A percentile compares a stretch with the other conserved stretches of the same genome.
Evolutionary conservation across 2,329 filamentous ascomycete species (phyloP).

Genomic region (Venturia nashicola): DNA sequence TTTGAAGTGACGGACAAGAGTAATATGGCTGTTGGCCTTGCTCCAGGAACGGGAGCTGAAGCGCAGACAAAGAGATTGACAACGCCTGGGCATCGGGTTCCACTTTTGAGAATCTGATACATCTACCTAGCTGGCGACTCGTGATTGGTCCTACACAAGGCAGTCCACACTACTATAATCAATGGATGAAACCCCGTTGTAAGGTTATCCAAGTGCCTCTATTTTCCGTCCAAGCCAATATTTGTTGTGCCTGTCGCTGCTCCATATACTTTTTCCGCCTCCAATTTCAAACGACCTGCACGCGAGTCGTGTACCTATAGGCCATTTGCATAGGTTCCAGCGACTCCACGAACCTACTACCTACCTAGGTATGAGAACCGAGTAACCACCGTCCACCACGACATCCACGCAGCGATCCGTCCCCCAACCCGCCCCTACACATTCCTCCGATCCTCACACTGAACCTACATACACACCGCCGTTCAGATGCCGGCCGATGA

Average conservation of each 20-base stretch:
- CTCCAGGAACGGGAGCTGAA: background rate
- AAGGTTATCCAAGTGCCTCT: background rate
- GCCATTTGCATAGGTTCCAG: background rate
- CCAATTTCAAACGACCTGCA: background rate
- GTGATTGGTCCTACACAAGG: background rate
- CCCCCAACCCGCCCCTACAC: background rate
- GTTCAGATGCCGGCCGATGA: constrained; percentile 4
- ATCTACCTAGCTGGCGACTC: background rate
- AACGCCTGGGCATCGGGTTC: background rate
- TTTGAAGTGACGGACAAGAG: background rate
- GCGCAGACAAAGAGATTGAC: background rate
- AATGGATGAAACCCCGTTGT: background rate
- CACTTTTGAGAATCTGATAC: background rate
- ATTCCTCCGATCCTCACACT: background rate
- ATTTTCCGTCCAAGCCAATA: background rate
- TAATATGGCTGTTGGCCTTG: background rate
- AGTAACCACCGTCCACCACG: background rate
- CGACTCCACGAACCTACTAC: background rate
- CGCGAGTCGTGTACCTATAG: background rate
- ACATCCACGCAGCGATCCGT: background rate
- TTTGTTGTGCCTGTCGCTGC: background rate
- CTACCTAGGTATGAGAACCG: background rate
- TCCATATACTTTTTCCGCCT: background rate
- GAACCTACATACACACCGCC: background rate
- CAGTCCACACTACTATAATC: background rate